Conservation (phyloP, 2,329 filamentous ascomycete genomes). For the Lecanicillium sp. region DNA sequence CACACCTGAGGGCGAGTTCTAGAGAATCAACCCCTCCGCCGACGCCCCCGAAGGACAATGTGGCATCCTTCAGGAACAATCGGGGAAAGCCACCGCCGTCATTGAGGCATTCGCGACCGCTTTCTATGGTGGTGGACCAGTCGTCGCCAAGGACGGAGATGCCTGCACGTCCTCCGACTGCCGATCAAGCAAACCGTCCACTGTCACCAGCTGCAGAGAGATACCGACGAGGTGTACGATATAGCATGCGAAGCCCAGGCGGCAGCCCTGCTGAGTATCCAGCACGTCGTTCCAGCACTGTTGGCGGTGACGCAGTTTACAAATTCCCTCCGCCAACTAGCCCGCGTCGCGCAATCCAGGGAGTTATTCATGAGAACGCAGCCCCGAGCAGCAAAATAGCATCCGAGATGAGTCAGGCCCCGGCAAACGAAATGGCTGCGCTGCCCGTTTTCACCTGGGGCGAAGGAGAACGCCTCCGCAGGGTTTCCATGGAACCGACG, state of each 20-base stretch:
- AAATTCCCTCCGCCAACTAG: not conserved
- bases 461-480: not conserved
- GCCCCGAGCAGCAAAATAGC: not conserved
- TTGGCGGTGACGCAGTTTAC: not conserved
- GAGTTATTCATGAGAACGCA: not conserved
- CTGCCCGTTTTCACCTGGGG: conserved; percentile 4
- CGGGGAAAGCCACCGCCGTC: conserved; percentile 36
- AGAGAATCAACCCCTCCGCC: conserved; percentile 9
- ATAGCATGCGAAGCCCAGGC: conserved; percentile 1
- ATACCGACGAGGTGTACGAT: not conserved
- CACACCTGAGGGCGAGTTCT: conserved; percentile 25
- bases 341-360: conserved; percentile 1
- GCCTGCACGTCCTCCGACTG: conserved; percentile 21
- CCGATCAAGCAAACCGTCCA: conserved; percentile 12
- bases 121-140: conserved; percentile 47
- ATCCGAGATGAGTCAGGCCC: not conserved
- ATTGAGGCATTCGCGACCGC: conserved; percentile 38
- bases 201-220: conserved; percentile 5
- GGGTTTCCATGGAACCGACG: not conserved
- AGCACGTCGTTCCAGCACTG: conserved; percentile 1
- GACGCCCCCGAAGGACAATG: conserved; percentile 12
- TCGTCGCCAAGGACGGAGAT: conserved; percentile 32
- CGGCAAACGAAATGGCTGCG: not conserved
- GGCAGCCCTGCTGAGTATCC: not conserved
- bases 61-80: conserved; percentile 14